A percentile compares a stretch with the other conserved stretches of the same genome.
phyloP scores from a whole-genome alignment of 768 basidiomycete species.

The Pisolithus microcarpus region DNA sequence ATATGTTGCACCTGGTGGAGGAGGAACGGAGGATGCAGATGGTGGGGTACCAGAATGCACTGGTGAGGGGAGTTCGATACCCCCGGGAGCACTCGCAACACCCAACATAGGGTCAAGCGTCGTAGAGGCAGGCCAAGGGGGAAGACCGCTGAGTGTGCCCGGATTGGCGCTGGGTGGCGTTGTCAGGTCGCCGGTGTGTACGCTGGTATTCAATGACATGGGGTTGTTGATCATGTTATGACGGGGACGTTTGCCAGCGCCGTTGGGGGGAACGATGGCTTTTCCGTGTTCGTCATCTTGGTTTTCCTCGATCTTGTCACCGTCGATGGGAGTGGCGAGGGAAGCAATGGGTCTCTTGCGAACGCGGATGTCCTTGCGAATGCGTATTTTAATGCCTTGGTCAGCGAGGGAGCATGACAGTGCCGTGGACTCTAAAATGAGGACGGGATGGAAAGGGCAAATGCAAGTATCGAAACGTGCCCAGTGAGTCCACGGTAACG shows the following conservation, averaged over 20 bases:
- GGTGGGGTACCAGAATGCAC: slow-evolving; percentile 4
- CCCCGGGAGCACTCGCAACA: slow-evolving; percentile 26
- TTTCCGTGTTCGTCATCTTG: slow-evolving; percentile 15
- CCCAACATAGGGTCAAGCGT: slow-evolving; percentile 26
- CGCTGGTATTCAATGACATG: slow-evolving; percentile 9
- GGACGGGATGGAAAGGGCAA: no score
- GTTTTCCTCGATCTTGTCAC: slow-evolving; percentile 22
- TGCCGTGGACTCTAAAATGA: slow-evolving; percentile 67
- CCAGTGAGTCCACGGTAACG: background rate
- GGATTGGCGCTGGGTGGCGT: slow-evolving; percentile 13
- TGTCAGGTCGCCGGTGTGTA: slow-evolving; percentile 8
- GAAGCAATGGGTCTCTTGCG: slow-evolving; percentile 58
- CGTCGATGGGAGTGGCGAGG: slow-evolving; percentile 16
- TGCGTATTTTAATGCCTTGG: slow-evolving; percentile 92
- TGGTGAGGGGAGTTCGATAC: slow-evolving; percentile 22
- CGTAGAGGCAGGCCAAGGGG: slow-evolving; percentile 26
- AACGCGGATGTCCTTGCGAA: slow-evolving; percentile 84
- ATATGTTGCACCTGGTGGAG: slow-evolving; percentile 8
- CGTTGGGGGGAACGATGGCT: slow-evolving; percentile 3
- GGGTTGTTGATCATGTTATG: slow-evolving; percentile 22
- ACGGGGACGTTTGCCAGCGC: slow-evolving; percentile 20
- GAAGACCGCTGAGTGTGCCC: slow-evolving; percentile 21
- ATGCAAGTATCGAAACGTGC: no score
- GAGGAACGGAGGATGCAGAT: slow-evolving; percentile 4
- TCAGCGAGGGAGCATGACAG: slow-evolving; percentile 89